Evolutionary conservation across 176 grass and related monocot genomes (phyloP), one percentile per base, ranked within the genome.

Genomic region (Oryza coarctata): DNA sequence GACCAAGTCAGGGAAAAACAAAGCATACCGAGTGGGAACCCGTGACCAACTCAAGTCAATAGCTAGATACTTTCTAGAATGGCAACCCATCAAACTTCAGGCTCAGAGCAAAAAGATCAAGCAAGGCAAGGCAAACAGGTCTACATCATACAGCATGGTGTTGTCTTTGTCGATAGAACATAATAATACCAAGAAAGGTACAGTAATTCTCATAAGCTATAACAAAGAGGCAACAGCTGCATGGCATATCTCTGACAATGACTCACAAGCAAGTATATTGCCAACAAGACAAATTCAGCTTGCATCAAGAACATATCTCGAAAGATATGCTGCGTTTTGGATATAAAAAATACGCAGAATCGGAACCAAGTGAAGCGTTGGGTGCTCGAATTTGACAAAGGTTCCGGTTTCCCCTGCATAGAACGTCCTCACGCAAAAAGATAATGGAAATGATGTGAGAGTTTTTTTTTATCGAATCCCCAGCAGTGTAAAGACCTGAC

Each of bases 101-200:
- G 33, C 45, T 11, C 22, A 80, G 33, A 38, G 75, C 35, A 73
- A 65, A 83, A 88, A 68, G 62, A 74, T 80, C 50, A 57, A 57
- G 82, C 26, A 71, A 85, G 20, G 25, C 17, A 31, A 47, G 63
- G 55, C 25, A 18, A 71, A 34, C 14, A 39, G 3, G 55, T 85
- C 77, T 43, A 71, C 77, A 85, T 81, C 87, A 71, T 26, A 81
- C 58, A 85, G 40, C 77, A 89, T 32, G 76, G 76, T 60, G 71
- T 22, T 57, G 77, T 89, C 82, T 34, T 75, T 65, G 26, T 85
- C 87, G 22, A 47, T 44, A 41, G 3, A 78, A 77, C 83, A 86
- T 45, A 71, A 71, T 82, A 77, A 73, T 64, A 18, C 83, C 14
- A 76, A 72, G 77, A 85, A 86, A 82, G 70, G 78, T 77, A 73